Base-by-base conservation (phyloP, 2,329 filamentous ascomycete genomes). In the Cadophora sp. region DNA sequence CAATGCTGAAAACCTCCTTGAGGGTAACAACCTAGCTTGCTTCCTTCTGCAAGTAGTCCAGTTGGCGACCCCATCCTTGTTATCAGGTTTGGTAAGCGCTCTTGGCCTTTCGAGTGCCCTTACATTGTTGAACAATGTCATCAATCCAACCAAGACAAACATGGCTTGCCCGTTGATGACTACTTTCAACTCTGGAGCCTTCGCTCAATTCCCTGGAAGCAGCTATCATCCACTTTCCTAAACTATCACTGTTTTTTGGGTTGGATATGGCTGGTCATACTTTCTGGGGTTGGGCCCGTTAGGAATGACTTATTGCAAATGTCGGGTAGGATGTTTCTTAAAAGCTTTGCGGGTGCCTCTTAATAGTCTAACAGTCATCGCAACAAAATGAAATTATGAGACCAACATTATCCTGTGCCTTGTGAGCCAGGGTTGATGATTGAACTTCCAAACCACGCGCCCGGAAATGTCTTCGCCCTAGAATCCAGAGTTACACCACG, bases 21-120 rank as follows among this genome's bases (percentile, higher is more conserved):
- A 84, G 65, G 82, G 81, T 22, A 84, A 85, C 76, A 84, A 86
- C 68, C 72, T 81, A 9, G 62, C 80, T 24, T 85, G 83, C 71
- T 81, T 82, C 55, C 3, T 56, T 16, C 62, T 68, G 30, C 66
- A 70, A 18, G 66, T 68, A 18, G 48, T 65, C 2, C 62, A 66
- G 43, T 47, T 41, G n/a, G 68, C 63, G 1, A 53, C 60, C 4
- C 30, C 67, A 1, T 62, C 59, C 2, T 4, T 62, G 4, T 27
- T 62, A 8, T 51, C 59, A n/a, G 59, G 59, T 36, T 45, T 62
- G 2, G 43, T 62, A 30, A 48, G 20, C 43, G 27, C 59, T 36
- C 22, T 36, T 7, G 53, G 63, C 20, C 33, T 70, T 3, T 53
- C 56, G 5, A 51, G 51, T 5, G 47, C 64, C 14, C 13, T 70